A percentile compares a stretch with the other conserved stretches of the same genome.
These are phyloP conservation scores for Chondrostereum purpureum DNA, from an alignment of 1,284 basidiomycete species.

Conservation along the genomic window DNA sequence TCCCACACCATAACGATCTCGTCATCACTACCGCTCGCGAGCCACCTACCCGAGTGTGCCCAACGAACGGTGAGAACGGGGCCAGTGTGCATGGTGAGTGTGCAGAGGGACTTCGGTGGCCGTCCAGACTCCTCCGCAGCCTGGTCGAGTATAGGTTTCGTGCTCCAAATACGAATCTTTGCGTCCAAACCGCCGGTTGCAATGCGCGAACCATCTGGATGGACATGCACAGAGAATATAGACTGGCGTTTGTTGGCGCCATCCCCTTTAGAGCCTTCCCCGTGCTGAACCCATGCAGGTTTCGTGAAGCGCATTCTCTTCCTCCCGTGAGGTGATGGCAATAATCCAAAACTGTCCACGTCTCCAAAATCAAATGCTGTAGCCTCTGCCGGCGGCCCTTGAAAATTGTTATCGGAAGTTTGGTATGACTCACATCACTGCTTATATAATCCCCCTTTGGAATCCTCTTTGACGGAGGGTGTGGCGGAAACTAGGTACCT, in stretches of 20 bases:
- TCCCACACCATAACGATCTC: constrained; percentile 97
- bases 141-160: constrained; percentile 80
- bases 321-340: not conserved
- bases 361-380: not conserved
- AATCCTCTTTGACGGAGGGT: no score
- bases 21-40: constrained; percentile 97
- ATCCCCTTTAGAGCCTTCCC: constrained; percentile 40
- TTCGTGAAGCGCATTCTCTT: constrained; percentile 67
- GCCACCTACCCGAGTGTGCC: constrained; percentile 90
- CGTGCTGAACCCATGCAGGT: constrained; percentile 69
- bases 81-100: constrained; percentile 90
- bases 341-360: not conserved
- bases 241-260: constrained; percentile 64
- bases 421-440: not conserved
- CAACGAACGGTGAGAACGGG: constrained; percentile 93
- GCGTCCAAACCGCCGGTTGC: constrained; percentile 95
- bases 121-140: constrained; percentile 68
- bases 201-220: constrained; percentile 92
- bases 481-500: no score
- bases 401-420: not conserved
- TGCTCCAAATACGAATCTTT: constrained; percentile 97
- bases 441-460: not conserved
- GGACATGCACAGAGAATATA: constrained; percentile 91
- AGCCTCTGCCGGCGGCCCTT: not conserved
- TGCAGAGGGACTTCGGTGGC: constrained; percentile 85